Conservation (phyloP, 306 rosid species). For the Citrullus amarus region DNA sequence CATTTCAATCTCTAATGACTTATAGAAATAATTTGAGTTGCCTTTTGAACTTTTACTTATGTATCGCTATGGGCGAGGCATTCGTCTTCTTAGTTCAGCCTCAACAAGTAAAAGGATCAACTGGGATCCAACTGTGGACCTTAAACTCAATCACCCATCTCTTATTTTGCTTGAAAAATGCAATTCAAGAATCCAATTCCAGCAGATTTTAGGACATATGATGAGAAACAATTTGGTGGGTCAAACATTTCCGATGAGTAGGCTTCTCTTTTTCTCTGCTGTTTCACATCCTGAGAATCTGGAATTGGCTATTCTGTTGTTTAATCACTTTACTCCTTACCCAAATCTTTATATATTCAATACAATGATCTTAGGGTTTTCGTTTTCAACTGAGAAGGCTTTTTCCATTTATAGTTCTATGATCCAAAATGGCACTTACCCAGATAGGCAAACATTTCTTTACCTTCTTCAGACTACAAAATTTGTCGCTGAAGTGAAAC, state of each 20-base stretch:
- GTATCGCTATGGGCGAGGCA: conserved; percentile 16
- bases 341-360: conserved; percentile 46
- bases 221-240: conserved; percentile 39
- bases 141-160: conserved; percentile 30
- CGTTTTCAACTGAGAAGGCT: conserved; percentile 20
- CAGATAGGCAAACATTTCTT: conserved; percentile 36
- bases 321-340: conserved; percentile 34
- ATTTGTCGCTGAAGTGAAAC: conserved; percentile 25
- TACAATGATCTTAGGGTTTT: conserved; percentile 38
- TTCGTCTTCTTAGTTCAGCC: conserved; percentile 28
- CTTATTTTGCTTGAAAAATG: conserved; percentile 43
- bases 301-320: conserved; percentile 36
- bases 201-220: conserved; percentile 38
- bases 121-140: conserved; percentile 44
- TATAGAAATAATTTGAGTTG: background rate
- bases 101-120: conserved; percentile 7
- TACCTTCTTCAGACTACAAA: conserved; percentile 26
- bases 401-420: conserved; percentile 28
- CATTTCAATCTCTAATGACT: background rate
- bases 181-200: conserved; percentile 37
- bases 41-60: background rate
- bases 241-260: conserved; percentile 58
- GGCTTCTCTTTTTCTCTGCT: conserved; percentile 46
- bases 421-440: conserved; percentile 24
- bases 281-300: conserved; percentile 35